Evolutionary conservation across 2,329 filamentous ascomycete genomes (phyloP).

Genomic region (Phaeophleospora eucalypticola): DNA sequence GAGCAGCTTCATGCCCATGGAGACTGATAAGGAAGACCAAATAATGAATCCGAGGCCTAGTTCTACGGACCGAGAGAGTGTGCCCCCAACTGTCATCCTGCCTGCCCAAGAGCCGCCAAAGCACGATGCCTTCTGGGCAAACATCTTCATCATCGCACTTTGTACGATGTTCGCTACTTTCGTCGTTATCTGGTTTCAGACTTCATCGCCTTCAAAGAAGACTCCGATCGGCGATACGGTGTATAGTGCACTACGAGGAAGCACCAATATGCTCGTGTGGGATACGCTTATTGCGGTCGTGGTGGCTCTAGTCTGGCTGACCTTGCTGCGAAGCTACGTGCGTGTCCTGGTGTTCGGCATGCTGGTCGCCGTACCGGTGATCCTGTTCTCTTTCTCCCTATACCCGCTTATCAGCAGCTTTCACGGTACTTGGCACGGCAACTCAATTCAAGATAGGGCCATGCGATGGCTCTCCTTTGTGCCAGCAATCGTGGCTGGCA

Average conservation of each 20-base stretch:
- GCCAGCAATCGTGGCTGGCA: conserved; percentile 65
- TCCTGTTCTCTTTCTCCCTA: conserved; percentile 82
- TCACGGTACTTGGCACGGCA: conserved; percentile 69
- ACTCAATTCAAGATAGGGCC: conserved; percentile 74
- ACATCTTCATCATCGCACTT: conserved; percentile 79
- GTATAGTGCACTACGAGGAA: conserved; percentile 81
- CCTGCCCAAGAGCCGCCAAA: conserved; percentile 66
- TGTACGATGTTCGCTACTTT: conserved; percentile 84
- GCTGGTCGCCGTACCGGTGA: conserved; percentile 76
- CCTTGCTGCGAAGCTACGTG: conserved; percentile 81
- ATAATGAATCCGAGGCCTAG: conserved; percentile 43
- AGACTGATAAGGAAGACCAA: conserved; percentile 50
- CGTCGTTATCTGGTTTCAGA: conserved; percentile 86
- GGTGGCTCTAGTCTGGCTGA: conserved; percentile 86
- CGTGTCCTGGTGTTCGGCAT: conserved; percentile 77
- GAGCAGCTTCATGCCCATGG: conserved; percentile 47
- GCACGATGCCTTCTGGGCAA: conserved; percentile 89
- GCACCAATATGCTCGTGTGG: conserved; percentile 82
- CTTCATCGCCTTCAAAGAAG: conserved; percentile 64
- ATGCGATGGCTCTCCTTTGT: conserved; percentile 85
- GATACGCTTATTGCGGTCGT: conserved; percentile 88
- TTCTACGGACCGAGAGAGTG: conserved; percentile 51
- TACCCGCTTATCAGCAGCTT: conserved; percentile 91
- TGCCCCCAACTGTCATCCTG: conserved; percentile 54
- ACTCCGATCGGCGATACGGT: conserved; percentile 84